These are phyloP conservation scores for Alternaria arborescens DNA, from an alignment of 2,329 filamentous ascomycete genomes.

Conservation along the genomic window DNA sequence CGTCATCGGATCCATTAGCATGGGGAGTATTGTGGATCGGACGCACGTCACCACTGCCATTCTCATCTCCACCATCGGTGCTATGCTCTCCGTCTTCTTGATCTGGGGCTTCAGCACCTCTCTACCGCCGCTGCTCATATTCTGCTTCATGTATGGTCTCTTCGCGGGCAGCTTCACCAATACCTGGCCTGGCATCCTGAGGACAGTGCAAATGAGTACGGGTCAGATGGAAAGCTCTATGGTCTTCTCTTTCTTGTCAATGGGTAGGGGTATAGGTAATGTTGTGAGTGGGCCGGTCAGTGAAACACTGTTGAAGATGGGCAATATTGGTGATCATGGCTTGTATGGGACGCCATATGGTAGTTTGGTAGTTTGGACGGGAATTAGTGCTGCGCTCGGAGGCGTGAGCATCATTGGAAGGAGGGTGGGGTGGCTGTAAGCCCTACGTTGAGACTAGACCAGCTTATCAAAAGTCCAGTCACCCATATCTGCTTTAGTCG, in stretches of 20 bases:
- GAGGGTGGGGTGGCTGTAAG: slow-evolving; percentile 13
- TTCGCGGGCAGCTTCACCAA: slow-evolving; percentile 41
- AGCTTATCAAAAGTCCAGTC: neutral
- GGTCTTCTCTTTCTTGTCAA: slow-evolving; percentile 57
- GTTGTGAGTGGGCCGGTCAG: slow-evolving; percentile 61
- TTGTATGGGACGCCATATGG: slow-evolving; percentile 56
- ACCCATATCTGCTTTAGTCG: neutral
- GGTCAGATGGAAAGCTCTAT: slow-evolving; percentile 49
- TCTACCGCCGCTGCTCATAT: slow-evolving; percentile 44
- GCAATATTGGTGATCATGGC: slow-evolving; percentile 24
- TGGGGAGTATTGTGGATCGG: slow-evolving; percentile 54
- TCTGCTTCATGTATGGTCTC: slow-evolving; percentile 48
- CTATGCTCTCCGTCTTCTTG: slow-evolving; percentile 54
- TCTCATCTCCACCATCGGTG: slow-evolving; percentile 53
- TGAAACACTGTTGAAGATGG: slow-evolving; percentile 51
- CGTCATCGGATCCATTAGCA: slow-evolving; percentile 47
- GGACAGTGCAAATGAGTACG: slow-evolving; percentile 25
- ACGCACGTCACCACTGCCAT: slow-evolving; percentile 54
- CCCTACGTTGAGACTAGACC: neutral
- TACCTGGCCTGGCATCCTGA: slow-evolving; percentile 40
- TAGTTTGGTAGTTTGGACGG: slow-evolving; percentile 53
- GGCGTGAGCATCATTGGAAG: slow-evolving; percentile 35
- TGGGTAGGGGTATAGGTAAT: slow-evolving; percentile 61
- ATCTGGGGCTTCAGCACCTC: slow-evolving; percentile 58
- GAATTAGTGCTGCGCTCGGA: slow-evolving; percentile 49